A percentile compares a stretch with the other conserved stretches of the same genome.
Evolutionary conservation across 371 early-diverging fungal species (phyloP).

Genomic region (Mucor piriformis): DNA sequence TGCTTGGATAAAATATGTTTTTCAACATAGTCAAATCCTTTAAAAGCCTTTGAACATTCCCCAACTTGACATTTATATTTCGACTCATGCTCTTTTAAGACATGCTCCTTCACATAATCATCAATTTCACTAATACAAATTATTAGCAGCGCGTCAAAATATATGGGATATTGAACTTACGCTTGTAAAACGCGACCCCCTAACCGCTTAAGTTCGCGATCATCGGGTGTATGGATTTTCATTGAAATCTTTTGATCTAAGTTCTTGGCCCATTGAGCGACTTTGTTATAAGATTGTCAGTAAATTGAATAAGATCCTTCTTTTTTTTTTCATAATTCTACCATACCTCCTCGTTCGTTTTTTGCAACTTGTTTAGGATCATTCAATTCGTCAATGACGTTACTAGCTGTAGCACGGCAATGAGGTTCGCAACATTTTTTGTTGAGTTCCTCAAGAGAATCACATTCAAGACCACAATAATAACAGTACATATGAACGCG

Average conservation of each 20-base stretch:
- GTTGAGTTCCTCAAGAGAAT: constrained; percentile 80
- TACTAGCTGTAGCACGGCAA: constrained; percentile 53
- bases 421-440: constrained; percentile 78
- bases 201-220: constrained; percentile 66
- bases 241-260: constrained; percentile 67
- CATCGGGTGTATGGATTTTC: constrained; percentile 66
- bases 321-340: background rate
- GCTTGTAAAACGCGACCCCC: constrained; percentile 79
- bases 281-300: constrained; percentile 22
- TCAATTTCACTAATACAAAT: constrained; percentile 43
- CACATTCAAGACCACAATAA: constrained; percentile 86
- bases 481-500: constrained; percentile 94
- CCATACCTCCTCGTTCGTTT: constrained; percentile 30
- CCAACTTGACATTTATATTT: constrained; percentile 85
- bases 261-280: constrained; percentile 59
- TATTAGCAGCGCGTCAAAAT: background rate
- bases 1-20: constrained; percentile 93
- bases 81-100: constrained; percentile 74
- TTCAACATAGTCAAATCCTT: constrained; percentile 90
- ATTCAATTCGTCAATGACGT: constrained; percentile 2
- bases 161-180: no score
- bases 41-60: constrained; percentile 91
- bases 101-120: constrained; percentile 57
- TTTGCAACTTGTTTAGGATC: constrained; percentile 32
- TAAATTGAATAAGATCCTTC: background rate